Evolutionary conservation across 2,329 filamentous ascomycete species (phyloP).

Genomic region (Alternaria sp.): DNA sequence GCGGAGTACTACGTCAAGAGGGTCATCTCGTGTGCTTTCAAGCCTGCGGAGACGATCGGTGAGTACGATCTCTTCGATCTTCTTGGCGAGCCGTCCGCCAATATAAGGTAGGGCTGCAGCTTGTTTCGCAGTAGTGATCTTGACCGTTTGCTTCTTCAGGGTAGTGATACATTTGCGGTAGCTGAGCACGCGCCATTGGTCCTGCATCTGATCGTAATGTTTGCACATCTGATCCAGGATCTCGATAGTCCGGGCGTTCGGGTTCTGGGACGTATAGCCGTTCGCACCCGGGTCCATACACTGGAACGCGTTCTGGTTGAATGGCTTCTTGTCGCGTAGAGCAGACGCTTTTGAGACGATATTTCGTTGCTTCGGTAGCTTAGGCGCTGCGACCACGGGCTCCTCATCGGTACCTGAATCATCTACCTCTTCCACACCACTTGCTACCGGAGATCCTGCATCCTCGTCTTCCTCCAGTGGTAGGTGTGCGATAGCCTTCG

Average conservation of each 20-base stretch:
- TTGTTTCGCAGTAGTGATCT: constrained; percentile 72
- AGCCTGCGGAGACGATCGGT: constrained; percentile 75
- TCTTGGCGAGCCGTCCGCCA: constrained; percentile 74
- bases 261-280: constrained; percentile 59
- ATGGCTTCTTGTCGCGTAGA: constrained; percentile 20
- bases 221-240: constrained; percentile 79
- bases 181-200: constrained; percentile 76
- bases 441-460: constrained; percentile 28
- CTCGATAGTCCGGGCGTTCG: constrained; percentile 77
- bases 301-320: constrained; percentile 55
- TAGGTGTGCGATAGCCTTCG: constrained; percentile 66
- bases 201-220: constrained; percentile 76
- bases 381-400: constrained; percentile 19
- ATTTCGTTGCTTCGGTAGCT: constrained; percentile 10
- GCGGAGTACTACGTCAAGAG: constrained; percentile 68
- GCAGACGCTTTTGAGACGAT: constrained; percentile 11
- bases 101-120: constrained; percentile 72
- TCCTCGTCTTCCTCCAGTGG: constrained; percentile 52
- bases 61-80: constrained; percentile 86
- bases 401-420: constrained; percentile 31
- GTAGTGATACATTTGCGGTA: constrained; percentile 81
- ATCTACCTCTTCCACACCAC: constrained; percentile 29
- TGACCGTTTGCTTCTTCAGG: constrained; percentile 68
- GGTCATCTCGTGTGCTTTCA: constrained; percentile 72
- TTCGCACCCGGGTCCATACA: constrained; percentile 66